A percentile compares a stretch with the other conserved stretches of the same genome.
These are phyloP conservation scores for Hevea brasiliensis DNA, from an alignment of 345 rosid genomes.

Conservation along the genomic window DNA sequence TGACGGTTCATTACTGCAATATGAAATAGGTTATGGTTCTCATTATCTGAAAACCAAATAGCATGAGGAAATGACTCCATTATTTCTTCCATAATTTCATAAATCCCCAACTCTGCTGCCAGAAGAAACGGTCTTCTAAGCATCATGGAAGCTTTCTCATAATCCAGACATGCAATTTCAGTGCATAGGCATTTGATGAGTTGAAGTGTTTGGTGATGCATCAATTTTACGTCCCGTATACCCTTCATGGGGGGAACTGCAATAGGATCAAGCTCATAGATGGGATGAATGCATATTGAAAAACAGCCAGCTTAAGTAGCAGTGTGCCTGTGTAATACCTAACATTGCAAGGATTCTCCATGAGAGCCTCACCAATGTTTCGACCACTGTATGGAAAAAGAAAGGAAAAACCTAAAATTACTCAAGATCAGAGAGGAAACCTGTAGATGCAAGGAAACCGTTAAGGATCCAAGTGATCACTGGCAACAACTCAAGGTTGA, in stretches of 20 bases:
- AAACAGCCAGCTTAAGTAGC: too few species aligned
- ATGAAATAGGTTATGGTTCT: constrained; percentile 7
- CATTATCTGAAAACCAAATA: constrained; percentile 4
- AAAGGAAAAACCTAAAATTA: too few species aligned
- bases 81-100: constrained; percentile 1
- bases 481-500: too few species aligned
- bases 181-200: constrained; percentile 4
- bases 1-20: constrained; percentile 13
- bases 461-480: too few species aligned
- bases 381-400: neutral
- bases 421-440: too few species aligned
- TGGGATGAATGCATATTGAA: too few species aligned
- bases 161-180: neutral
- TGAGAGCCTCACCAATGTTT: too few species aligned
- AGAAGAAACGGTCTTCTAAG: neutral
- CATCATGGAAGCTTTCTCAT: constrained; percentile 2
- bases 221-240: neutral
- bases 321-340: neutral
- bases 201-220: neutral
- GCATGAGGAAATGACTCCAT: constrained; percentile 9
- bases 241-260: constrained; percentile 9
- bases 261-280: neutral
- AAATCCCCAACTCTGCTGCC: constrained; percentile 4
- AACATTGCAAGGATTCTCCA: constrained; percentile 1
- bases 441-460: too few species aligned